Evolutionary conservation across 192 early-diverging fungal species (phyloP).

Genomic region (Coemansia sp.): DNA sequence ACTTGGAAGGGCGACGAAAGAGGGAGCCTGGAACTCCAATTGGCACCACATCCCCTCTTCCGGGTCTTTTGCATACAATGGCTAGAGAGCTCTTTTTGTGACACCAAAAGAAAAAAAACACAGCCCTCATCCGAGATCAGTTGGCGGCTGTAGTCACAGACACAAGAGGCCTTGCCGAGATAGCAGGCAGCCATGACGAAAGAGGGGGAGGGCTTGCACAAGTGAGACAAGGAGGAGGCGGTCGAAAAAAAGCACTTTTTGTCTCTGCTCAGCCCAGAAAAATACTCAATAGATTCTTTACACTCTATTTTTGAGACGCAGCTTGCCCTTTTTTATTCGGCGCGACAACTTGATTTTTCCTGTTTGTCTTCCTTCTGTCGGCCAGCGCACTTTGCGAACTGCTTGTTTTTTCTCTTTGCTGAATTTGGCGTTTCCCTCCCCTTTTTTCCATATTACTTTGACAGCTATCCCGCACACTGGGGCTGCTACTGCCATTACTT

Average conservation of each 20-base stretch:
- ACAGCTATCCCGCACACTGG: background rate
- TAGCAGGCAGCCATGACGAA: background rate
- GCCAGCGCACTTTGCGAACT: background rate
- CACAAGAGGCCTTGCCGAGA: background rate
- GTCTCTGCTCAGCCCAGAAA: background rate
- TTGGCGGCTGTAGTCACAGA: background rate
- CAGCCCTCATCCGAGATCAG: conserved; percentile 2
- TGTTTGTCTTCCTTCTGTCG: background rate
- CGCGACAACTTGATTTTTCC: background rate
- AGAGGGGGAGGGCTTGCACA: background rate
- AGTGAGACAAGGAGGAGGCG: background rate
- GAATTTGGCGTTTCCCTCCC: background rate
- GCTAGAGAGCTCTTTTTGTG: background rate
- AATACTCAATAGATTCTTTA: background rate
- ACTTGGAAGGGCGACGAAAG: background rate
- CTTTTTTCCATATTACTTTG: background rate
- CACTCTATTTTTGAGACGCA: background rate
- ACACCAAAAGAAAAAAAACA: background rate
- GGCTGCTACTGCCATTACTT: background rate
- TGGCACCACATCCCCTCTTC: background rate
- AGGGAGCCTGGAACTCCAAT: background rate
- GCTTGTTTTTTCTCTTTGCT: background rate
- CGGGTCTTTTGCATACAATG: background rate
- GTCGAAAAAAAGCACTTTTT: background rate
- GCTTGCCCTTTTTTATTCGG: background rate